These are phyloP conservation scores for Termitomyces eurrhizus DNA, from an alignment of 768 basidiomycete species.

Conservation along the genomic window DNA sequence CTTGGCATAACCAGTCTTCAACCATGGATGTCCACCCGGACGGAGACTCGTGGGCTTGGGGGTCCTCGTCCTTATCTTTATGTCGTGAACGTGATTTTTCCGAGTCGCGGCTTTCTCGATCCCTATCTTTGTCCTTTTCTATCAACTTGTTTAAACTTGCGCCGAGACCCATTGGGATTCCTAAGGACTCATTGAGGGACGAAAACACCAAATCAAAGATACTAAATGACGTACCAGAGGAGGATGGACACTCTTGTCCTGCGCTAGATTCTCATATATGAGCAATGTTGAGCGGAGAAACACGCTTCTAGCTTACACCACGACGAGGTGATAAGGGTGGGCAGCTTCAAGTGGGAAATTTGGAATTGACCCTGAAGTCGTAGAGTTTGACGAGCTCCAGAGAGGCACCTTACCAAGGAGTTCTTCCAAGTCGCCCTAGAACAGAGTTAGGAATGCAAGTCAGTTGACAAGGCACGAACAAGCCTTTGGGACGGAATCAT, in stretches of 20 bases:
- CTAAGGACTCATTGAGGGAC: constrained; percentile 18
- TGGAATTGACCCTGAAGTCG: constrained; percentile 34
- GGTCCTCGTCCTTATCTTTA: constrained; percentile 34
- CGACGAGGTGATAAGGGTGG: constrained; percentile 78
- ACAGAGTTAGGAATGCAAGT: constrained; percentile 5
- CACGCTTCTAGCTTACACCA: constrained; percentile 49
- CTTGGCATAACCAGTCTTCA: constrained; percentile 67
- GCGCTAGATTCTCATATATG: constrained; percentile 25
- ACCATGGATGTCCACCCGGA: constrained; percentile 73
- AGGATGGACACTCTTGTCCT: constrained; percentile 82
- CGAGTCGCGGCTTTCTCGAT: constrained; percentile 34
- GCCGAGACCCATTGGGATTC: constrained; percentile 74
- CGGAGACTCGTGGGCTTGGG: constrained; percentile 28
- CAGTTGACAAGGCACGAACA: constrained; percentile 1
- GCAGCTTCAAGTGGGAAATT: constrained; percentile 42
- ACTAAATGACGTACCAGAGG: constrained; percentile 44
- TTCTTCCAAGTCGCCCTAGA: constrained; percentile 69
- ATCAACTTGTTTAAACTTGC: constrained; percentile 55
- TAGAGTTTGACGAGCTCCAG: constrained; percentile 27
- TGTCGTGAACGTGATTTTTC: constrained; percentile 32
- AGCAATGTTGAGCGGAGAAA: constrained; percentile 7
- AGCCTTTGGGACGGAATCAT: constrained; percentile 76
- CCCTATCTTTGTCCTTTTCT: constrained; percentile 29
- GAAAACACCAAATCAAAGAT: not conserved
- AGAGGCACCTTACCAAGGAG: constrained; percentile 59